Evolutionary conservation across 768 basidiomycete species (phyloP).

Genomic region (Crucibulum laeve): DNA sequence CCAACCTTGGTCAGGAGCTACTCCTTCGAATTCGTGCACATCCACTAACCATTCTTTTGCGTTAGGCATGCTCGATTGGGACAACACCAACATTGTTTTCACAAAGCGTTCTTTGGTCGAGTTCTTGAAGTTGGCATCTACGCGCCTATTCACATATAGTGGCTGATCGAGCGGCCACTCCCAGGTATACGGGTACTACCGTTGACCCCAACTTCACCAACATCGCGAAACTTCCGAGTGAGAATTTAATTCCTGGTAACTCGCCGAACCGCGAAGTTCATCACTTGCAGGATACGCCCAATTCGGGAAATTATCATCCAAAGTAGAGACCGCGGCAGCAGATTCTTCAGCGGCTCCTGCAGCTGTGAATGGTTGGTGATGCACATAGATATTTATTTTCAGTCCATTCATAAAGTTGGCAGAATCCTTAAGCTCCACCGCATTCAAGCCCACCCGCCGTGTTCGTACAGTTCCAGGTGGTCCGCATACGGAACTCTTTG

Average conservation of each 20-base stretch:
- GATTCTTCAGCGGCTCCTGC: slow-evolving; percentile 7
- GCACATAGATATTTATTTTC: not conserved
- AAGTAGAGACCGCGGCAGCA: slow-evolving; percentile 7
- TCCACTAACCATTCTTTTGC: not conserved
- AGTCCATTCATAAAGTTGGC: slow-evolving; percentile 1
- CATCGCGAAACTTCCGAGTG: slow-evolving; percentile 74
- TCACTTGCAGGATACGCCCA: slow-evolving; percentile 56
- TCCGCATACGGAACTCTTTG: slow-evolving; percentile 48
- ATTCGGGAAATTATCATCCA: slow-evolving; percentile 53
- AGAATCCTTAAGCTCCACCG: no score
- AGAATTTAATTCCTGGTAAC: slow-evolving; percentile 12
- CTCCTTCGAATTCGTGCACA: slow-evolving; percentile 1
- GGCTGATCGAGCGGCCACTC: slow-evolving; percentile 4
- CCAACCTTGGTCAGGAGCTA: slow-evolving; percentile 52
- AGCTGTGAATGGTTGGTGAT: slow-evolving; percentile 1
- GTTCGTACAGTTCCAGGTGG: slow-evolving; percentile 54
- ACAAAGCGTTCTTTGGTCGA: slow-evolving; percentile 75
- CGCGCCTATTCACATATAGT: not conserved
- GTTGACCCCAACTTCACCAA: slow-evolving; percentile 74
- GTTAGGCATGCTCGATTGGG: slow-evolving; percentile 79
- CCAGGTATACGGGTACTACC: slow-evolving; percentile 68
- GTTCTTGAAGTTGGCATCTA: slow-evolving; percentile 60
- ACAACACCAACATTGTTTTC: slow-evolving; percentile 69
- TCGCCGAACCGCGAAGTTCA: slow-evolving; percentile 1
- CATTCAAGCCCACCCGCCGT: slow-evolving; percentile 52